A percentile compares a stretch with the other conserved stretches of the same genome.
These are phyloP conservation scores for Mortierella sp. DNA, from an alignment of 371 early-diverging fungal species.

Conservation along the genomic window DNA sequence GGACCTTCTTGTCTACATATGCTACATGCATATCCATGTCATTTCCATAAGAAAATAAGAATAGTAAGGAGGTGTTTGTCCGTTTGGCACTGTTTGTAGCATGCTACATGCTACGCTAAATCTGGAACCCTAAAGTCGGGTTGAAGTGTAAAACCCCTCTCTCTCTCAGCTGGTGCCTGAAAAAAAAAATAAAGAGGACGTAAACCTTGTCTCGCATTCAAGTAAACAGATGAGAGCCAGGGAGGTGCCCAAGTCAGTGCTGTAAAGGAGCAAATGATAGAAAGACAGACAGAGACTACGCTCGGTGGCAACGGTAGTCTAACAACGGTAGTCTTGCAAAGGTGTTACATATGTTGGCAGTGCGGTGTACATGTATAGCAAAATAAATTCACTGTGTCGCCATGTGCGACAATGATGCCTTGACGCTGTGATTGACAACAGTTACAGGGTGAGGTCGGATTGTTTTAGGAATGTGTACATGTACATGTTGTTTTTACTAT, in stretches of 20 bases:
- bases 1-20: too few species aligned
- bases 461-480: background rate
- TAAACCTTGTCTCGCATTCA: background rate
- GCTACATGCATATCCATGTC: too few species aligned
- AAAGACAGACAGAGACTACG: background rate
- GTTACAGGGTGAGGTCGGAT: background rate
- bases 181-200: background rate
- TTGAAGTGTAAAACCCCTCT: background rate
- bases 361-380: background rate
- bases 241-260: background rate
- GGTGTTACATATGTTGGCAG: background rate
- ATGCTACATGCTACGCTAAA: background rate
- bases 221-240: slow-evolving; percentile 2
- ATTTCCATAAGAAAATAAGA: background rate
- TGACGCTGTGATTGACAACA: background rate
- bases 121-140: background rate
- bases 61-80: slow-evolving; percentile 1
- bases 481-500: too few species aligned
- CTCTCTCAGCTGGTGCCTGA: background rate
- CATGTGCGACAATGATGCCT: background rate
- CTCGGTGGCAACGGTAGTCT: too few species aligned
- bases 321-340: too few species aligned
- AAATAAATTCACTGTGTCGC: background rate
- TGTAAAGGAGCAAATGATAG: background rate
- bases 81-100: slow-evolving; percentile 1